Percentiles rank a stretch among this genome's conserved stretches.
Evolutionary conservation across 2,329 filamentous ascomycete genomes (phyloP).

Genomic region (Alternaria dauci): DNA sequence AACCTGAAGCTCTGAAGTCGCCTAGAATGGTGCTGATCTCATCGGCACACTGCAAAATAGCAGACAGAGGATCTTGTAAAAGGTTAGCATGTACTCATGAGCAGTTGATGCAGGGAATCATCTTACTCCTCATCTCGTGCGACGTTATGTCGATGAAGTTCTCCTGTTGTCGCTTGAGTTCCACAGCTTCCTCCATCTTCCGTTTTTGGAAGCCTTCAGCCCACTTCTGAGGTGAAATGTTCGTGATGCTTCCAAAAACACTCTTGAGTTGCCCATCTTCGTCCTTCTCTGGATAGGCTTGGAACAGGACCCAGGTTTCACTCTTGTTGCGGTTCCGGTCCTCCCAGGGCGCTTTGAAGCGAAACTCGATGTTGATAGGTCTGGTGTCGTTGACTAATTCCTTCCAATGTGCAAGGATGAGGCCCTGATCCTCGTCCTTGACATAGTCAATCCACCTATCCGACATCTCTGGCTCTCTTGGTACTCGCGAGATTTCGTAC

Average conservation of each 20-base stretch:
- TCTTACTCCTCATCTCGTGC: slow-evolving; percentile 72
- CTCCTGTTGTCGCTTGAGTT: slow-evolving; percentile 81
- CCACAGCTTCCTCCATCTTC: slow-evolving; percentile 80
- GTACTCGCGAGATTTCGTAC: slow-evolving; percentile 72
- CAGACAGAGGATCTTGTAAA: slow-evolving; percentile 68
- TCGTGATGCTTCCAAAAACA: slow-evolving; percentile 82
- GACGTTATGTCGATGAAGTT: slow-evolving; percentile 83
- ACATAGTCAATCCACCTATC: slow-evolving; percentile 78
- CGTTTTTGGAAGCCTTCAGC: slow-evolving; percentile 81
- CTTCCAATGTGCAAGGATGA: slow-evolving; percentile 69
- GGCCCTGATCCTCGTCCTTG: slow-evolving; percentile 69
- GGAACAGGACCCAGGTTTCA: slow-evolving; percentile 82
- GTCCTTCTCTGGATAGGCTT: slow-evolving; percentile 76
- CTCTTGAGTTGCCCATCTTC: slow-evolving; percentile 71
- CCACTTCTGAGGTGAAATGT: slow-evolving; percentile 86
- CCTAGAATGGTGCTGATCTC: slow-evolving; percentile 68
- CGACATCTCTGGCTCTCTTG: slow-evolving; percentile 65
- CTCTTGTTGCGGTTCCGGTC: slow-evolving; percentile 62
- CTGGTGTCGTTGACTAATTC: slow-evolving; percentile 68
- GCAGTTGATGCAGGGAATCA: neutral
- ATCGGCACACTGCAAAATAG: slow-evolving; percentile 78
- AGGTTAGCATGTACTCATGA: neutral
- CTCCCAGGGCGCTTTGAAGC: slow-evolving; percentile 74
- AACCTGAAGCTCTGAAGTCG: slow-evolving; percentile 57
- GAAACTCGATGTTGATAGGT: slow-evolving; percentile 74